A percentile compares a stretch with the other conserved stretches of the same genome.
Conservation (phyloP, 164 flowering plant species). For the Berberis thunbergii region DNA sequence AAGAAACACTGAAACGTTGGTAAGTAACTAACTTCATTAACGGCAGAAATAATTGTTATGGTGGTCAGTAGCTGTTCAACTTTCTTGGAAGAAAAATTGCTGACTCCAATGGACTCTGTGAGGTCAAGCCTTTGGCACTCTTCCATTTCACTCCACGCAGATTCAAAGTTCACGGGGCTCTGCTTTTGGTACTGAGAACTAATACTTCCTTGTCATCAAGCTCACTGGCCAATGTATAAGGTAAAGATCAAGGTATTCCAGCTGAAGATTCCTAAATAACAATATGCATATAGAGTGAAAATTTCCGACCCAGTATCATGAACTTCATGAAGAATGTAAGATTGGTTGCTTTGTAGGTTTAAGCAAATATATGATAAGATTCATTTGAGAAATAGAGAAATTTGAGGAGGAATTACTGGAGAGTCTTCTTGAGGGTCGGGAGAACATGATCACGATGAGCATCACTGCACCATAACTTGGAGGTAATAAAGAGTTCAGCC, state of each 20-base stretch:
- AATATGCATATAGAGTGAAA: neutral
- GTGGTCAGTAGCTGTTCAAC: conserved; percentile 15
- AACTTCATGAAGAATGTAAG: too few species aligned
- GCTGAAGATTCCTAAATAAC: neutral
- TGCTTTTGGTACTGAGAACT: conserved; percentile 14
- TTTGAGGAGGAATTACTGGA: neutral
- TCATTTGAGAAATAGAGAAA: too few species aligned
- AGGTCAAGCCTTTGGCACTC: conserved; percentile 35
- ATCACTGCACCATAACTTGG: conserved; percentile 19
- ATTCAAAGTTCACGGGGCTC: conserved; percentile 18
- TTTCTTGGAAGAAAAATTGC: conserved; percentile 41
- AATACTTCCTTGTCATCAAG: conserved; percentile 3
- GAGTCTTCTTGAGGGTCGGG: conserved; percentile 20
- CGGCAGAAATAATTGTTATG: conserved; percentile 34
- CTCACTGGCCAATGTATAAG: conserved; percentile 29
- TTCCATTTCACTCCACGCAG: conserved; percentile 33
- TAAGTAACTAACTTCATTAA: conserved; percentile 20
- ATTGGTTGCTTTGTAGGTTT: too few species aligned
- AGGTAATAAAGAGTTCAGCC: conserved; percentile 24
- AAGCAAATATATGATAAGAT: too few species aligned
- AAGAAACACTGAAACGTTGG: too few species aligned
- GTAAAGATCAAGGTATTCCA: conserved; percentile 21
- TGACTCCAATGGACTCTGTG: conserved; percentile 41
- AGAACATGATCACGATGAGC: conserved; percentile 19
- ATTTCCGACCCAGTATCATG: neutral